These are phyloP conservation scores for Cynanchum wilfordii DNA, from an alignment of 257 asterid genomes.

Conservation along the genomic window DNA sequence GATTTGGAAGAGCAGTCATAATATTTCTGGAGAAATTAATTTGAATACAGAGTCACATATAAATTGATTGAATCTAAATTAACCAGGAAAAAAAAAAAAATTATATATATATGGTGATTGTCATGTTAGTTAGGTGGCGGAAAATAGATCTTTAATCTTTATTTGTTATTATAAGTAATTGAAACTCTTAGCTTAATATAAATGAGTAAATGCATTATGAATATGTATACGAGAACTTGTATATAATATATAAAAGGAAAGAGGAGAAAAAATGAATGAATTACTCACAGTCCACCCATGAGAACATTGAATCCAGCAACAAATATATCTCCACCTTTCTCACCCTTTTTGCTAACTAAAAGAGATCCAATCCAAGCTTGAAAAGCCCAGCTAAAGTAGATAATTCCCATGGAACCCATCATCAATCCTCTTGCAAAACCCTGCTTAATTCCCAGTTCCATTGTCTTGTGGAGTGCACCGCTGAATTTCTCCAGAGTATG, in stretches of 20 bases:
- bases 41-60: too few relatives aligned
- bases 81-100: neutral
- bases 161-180: too few relatives aligned
- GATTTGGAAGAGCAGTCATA: conserved; percentile 71
- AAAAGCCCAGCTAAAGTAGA: conserved; percentile 77
- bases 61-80: neutral
- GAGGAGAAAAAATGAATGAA: neutral
- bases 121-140: too few relatives aligned
- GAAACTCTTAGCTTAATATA: too few relatives aligned
- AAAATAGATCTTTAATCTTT: too few relatives aligned
- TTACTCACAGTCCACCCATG: conserved; percentile 79
- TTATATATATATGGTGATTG: too few relatives aligned
- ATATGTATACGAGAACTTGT: too few relatives aligned
- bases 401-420: conserved; percentile 79
- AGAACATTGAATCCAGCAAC: conserved; percentile 84
- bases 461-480: conserved; percentile 50
- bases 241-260: too few relatives aligned
- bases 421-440: conserved; percentile 75
- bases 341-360: conserved; percentile 56
- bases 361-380: conserved; percentile 79
- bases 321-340: conserved; percentile 74
- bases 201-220: too few relatives aligned
- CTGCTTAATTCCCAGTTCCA: conserved; percentile 69
- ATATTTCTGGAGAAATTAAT: conserved; percentile 37
- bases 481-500: conserved; percentile 59